These are phyloP conservation scores for Bipolaris victoriae DNA, from an alignment of 2,329 filamentous ascomycete genomes.

Conservation along the genomic window DNA sequence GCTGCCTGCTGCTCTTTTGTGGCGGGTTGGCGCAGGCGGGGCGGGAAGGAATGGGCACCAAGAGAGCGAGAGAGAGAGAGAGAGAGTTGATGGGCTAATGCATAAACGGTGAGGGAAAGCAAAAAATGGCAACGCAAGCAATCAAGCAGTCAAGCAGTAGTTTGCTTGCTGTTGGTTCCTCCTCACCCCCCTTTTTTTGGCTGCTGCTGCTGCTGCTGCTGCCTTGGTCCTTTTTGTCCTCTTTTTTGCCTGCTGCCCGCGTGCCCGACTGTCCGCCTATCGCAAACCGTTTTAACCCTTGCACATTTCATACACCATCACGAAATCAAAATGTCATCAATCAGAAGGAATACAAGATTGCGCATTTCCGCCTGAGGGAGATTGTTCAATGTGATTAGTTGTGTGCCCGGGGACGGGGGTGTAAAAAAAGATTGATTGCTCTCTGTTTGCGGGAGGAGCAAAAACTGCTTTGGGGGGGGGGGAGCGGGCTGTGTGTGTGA, in stretches of 20 bases:
- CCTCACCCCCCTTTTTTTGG: no score
- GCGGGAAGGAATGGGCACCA: no score
- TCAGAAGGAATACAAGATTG: neutral
- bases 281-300: neutral
- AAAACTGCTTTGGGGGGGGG: neutral
- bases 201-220: no score
- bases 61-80: no score
- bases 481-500: neutral
- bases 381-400: conserved; percentile 2
- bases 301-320: neutral
- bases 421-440: conserved; percentile 1
- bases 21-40: no score
- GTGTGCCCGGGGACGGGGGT: neutral
- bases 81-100: no score
- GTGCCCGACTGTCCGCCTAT: neutral
- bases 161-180: no score
- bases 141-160: no score
- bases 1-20: no score
- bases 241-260: neutral
- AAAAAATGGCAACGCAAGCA: no score
- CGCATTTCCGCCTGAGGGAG: neutral
- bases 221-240: no score
- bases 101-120: no score
- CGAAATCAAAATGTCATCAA: neutral
- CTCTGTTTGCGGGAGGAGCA: conserved; percentile 2